Conservation (phyloP, 1,284 basidiomycete species). For the Ganoderma resinaceum region DNA sequence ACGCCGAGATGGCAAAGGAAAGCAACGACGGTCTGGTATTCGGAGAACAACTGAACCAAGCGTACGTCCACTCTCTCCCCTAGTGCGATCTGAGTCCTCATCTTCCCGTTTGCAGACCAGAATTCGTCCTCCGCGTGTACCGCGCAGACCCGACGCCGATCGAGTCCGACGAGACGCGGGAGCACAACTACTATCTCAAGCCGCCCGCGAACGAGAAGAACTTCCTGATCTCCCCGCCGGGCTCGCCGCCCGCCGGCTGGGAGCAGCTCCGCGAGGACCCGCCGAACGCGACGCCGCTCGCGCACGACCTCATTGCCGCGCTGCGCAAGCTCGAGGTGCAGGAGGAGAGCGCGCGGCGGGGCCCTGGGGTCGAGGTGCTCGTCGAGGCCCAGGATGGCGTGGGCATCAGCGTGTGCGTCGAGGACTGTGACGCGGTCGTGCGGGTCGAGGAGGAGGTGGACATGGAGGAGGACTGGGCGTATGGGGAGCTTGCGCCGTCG, state of each 20-base stretch:
- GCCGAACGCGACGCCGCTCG: constrained; percentile 87
- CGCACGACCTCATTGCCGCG: constrained; percentile 88
- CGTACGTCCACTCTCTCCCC: constrained; percentile 48
- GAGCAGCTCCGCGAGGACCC: constrained; percentile 92
- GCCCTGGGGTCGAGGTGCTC: constrained; percentile 57
- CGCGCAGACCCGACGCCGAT: constrained; percentile 80
- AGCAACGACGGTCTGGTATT: constrained; percentile 68
- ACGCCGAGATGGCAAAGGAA: constrained; percentile 71
- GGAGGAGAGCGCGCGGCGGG: constrained; percentile 44
- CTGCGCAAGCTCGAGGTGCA: constrained; percentile 67
- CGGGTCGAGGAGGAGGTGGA: constrained; percentile 36
- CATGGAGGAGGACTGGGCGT: constrained; percentile 59
- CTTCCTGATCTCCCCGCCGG: constrained; percentile 97
- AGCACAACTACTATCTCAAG: constrained; percentile 63
- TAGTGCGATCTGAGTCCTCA: constrained; percentile 12
- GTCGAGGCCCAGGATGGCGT: constrained; percentile 71
- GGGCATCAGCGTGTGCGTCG: constrained; percentile 78
- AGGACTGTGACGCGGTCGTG: constrained; percentile 55
- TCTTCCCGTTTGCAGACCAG: constrained; percentile 43
- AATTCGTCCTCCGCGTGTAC: constrained; percentile 76
- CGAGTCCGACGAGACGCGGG: constrained; percentile 45
- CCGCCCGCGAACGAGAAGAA: constrained; percentile 89
- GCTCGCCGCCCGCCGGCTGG: constrained; percentile 98
- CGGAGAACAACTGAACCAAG: constrained; percentile 54
- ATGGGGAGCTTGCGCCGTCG: constrained; percentile 61